Conservation (phyloP, 2,329 filamentous ascomycete genomes). For the Xylaria sp. region DNA sequence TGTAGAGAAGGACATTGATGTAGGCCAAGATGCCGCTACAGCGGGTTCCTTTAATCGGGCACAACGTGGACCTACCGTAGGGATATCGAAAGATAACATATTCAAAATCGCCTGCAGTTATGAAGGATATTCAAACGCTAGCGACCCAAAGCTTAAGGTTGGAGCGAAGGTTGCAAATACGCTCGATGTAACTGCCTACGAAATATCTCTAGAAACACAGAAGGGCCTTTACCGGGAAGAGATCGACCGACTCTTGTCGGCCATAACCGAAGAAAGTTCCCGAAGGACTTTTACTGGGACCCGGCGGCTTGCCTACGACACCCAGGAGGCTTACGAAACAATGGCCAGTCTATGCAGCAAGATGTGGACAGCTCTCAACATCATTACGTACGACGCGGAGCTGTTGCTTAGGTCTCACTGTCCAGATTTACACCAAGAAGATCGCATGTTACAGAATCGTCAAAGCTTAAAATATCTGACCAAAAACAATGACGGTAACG, state of each 20-base stretch:
- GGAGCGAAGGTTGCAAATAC: background rate
- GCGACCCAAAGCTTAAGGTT: background rate
- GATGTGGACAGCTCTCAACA: background rate
- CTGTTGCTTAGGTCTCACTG: background rate
- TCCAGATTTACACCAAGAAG: background rate
- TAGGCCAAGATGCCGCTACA: background rate
- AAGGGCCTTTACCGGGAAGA: background rate
- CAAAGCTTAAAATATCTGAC: background rate
- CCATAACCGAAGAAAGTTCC: background rate
- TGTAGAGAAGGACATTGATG: background rate
- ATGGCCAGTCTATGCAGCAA: background rate
- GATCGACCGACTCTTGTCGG: background rate
- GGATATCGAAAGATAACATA: background rate
- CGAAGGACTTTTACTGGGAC: background rate
- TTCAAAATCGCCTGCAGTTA: background rate
- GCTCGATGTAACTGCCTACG: background rate
- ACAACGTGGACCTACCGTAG: background rate
- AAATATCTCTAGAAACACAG: background rate
- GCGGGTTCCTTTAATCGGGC: background rate
- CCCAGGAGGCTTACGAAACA: background rate
- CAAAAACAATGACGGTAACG: background rate
- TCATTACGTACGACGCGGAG: background rate
- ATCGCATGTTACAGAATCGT: background rate
- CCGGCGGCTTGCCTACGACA: background rate
- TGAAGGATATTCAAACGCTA: background rate